Percentiles rank a stretch among this genome's conserved stretches.
phyloP scores from a whole-genome alignment of 1,139 yeast genomes.

The Hemisphaericaspora subhashii region DNA sequence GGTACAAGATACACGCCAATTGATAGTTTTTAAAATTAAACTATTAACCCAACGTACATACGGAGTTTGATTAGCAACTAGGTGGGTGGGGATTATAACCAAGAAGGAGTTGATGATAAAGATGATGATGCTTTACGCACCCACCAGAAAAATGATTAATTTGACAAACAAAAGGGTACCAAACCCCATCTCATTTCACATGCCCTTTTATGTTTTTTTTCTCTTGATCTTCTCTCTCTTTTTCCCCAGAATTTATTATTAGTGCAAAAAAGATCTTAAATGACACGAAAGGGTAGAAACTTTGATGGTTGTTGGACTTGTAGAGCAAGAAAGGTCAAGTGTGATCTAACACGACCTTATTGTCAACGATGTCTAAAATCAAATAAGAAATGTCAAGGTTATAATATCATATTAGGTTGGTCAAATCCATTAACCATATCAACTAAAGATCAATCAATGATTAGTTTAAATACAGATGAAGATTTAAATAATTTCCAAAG shows the following conservation, averaged over 20 bases:
- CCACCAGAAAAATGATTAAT: background rate
- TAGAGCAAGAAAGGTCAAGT: conserved; percentile 49
- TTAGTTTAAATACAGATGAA: conserved; percentile 20
- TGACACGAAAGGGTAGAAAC: conserved; percentile 36
- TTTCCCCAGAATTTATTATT: background rate
- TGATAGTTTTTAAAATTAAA: no score
- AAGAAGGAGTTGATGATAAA: background rate
- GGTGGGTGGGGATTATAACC: background rate
- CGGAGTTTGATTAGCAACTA: no score
- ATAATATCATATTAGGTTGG: conserved; percentile 43
- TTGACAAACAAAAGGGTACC: no score
- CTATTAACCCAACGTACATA: no score
- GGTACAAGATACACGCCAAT: no score
- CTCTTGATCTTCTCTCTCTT: no score
- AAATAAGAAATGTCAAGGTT: conserved; percentile 41
- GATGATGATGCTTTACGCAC: no score
- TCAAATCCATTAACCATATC: conserved; percentile 33
- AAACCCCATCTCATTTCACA: no score
- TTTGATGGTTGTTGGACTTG: conserved; percentile 59
- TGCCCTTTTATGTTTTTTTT: no score
- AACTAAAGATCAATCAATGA: conserved; percentile 19
- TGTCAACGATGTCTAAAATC: conserved; percentile 47
- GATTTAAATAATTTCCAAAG: conserved; percentile 32
- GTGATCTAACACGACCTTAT: conserved; percentile 44
- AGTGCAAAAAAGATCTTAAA: conserved; percentile 12